Evolutionary conservation across 768 basidiomycete genomes (phyloP), one percentile per base, ranked within the genome.

Genomic region (Kwoniella europaea): DNA sequence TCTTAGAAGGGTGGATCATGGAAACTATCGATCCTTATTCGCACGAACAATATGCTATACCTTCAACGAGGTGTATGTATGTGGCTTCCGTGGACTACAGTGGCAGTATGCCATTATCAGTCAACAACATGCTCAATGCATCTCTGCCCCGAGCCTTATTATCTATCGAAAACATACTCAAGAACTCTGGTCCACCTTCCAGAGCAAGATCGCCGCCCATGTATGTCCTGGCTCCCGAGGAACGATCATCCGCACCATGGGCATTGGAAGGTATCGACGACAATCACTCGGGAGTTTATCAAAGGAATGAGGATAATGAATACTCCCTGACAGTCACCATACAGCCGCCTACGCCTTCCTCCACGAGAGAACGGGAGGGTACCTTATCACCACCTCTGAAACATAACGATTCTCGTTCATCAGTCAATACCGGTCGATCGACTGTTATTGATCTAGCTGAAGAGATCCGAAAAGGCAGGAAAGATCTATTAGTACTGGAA

Each of bases 21-120:
- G 94, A 99, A 85, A 98, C 96, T 3, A 88, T 98, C 58, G 96
- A 98, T 79, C 94, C 95, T 0, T 98, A 98, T 75, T 91, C 93
- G 24, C 90, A 90, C 71, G 94, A 96, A 83, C 93, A 93, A 73
- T 96, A 94, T 79, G 88, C 93, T 13, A 96, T 98, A 56, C 97
- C 95, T 0, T 97, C 94, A 3, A 93, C 94, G 50, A 85, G 91
- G 58, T 95, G 93, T 82, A 94, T 91, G 55, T 87, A 92, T 67
- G 86, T 96, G 52, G 89, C 92, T 3, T 91, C 92, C 1, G 87
- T 94, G 69, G 95, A 98, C 82, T 93, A 90, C 78, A 90, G 90
- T 10, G 95, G 93, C 2, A 90, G 89, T 1, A 88, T 96, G 50
- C 94, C 94, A 0, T 88, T 90, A 18, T 90, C 92, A 0, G 88